Conservation (phyloP, 2,329 filamentous ascomycete species). For the Arthrobotrys megalospora region DNA sequence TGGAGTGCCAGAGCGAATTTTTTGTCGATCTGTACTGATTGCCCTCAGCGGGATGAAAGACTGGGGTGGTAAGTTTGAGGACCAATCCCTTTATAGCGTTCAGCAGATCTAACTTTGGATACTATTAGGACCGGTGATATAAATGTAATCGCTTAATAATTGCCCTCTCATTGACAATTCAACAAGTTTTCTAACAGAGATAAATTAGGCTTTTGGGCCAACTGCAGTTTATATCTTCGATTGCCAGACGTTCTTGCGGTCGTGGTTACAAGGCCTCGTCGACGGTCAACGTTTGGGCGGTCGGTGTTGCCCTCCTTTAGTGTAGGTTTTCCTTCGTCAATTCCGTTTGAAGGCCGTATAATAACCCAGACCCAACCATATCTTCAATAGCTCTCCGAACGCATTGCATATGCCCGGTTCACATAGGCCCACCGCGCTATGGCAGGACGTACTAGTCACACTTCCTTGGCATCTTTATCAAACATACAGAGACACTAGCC, state of each 20-base stretch:
- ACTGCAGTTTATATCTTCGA: conserved; percentile 73
- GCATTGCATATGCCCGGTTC: conserved; percentile 22
- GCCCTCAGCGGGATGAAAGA: conserved; percentile 73
- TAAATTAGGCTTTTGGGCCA: conserved; percentile 70
- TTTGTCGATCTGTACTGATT: conserved; percentile 73
- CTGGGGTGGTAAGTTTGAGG: conserved; percentile 72
- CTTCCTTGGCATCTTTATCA: conserved; percentile 69
- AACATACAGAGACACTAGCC: conserved; percentile 67
- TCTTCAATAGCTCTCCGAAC: conserved; percentile 47
- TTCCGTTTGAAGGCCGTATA: not conserved
- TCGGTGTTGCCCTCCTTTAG: conserved; percentile 65
- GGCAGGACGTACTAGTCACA: conserved; percentile 69
- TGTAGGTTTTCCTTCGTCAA: conserved; percentile 51
- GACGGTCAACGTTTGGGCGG: conserved; percentile 65
- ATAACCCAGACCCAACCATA: not conserved
- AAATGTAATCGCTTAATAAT: conserved; percentile 4
- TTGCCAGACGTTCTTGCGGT: conserved; percentile 70
- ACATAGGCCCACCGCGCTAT: conserved; percentile 65
- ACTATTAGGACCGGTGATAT: conserved; percentile 51
- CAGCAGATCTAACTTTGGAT: not conserved
- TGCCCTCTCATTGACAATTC: not conserved
- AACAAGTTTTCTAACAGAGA: not conserved
- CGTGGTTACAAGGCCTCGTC: conserved; percentile 71
- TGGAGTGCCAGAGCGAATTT: conserved; percentile 76
- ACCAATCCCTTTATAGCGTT: not conserved